Evolutionary conservation across 2,329 filamentous ascomycete species (phyloP).

Genomic region (Aspergillus puulaauensis): DNA sequence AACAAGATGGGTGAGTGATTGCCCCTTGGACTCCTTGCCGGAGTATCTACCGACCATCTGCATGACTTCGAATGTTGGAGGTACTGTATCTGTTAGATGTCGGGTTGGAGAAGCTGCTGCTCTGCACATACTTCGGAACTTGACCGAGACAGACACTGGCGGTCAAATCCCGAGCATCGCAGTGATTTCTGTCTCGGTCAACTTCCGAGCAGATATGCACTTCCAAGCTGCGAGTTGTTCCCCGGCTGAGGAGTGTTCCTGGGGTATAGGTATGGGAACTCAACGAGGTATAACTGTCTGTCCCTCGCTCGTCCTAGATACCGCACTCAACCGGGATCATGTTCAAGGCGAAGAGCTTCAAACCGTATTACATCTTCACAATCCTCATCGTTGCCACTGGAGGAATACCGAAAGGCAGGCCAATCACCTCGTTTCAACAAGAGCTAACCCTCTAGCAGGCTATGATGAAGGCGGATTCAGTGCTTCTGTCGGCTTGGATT

Average conservation of each 20-base stretch:
- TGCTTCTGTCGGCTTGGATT: conserved; percentile 48
- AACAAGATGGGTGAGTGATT: rapidly evolving
- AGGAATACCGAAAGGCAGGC: conserved; percentile 50
- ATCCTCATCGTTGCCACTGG: conserved; percentile 51
- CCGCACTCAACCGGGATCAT: conserved; percentile 5
- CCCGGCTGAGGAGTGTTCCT: neutral
- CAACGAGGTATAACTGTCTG: too few species aligned
- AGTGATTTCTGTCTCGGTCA: neutral
- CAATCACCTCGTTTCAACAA: too few species aligned
- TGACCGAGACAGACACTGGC: neutral
- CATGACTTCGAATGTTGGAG: too few species aligned
- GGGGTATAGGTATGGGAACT: too few species aligned
- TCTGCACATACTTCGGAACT: neutral
- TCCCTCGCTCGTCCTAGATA: neutral
- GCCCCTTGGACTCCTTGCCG: too few species aligned
- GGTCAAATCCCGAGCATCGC: too few species aligned
- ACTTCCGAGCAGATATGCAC: neutral
- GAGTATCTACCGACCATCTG: too few species aligned
- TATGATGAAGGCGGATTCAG: conserved; percentile 61
- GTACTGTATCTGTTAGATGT: too few species aligned
- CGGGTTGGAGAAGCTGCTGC: neutral
- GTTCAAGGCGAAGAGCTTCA: conserved; percentile 26
- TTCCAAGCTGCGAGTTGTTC: too few species aligned
- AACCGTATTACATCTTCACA: conserved; percentile 47
- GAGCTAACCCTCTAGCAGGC: conserved; percentile 32